phyloP scores from a whole-genome alignment of 768 basidiomycete species.

The Leccinum rimulosum region DNA sequence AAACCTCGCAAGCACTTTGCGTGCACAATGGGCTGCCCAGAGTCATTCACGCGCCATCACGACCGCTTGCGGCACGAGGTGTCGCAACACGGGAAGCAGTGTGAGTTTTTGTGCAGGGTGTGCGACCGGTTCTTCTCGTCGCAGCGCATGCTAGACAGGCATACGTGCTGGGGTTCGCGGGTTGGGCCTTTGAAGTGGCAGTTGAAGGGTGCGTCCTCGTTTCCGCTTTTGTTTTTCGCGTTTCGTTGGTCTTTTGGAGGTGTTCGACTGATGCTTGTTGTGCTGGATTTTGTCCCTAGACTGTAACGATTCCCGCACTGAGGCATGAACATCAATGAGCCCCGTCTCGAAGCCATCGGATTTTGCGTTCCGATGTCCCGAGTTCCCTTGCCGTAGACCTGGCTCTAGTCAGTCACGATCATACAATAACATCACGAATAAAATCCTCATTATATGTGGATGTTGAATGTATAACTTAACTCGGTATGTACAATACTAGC shows the following conservation, averaged over 20 bases:
- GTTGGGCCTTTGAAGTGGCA: no score
- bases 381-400: no score
- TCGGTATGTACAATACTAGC: no score
- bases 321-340: not conserved
- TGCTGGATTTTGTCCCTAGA: not conserved
- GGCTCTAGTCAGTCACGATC: no score
- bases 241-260: not conserved
- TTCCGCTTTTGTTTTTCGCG: not conserved
- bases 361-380: not conserved
- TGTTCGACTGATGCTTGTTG: not conserved
- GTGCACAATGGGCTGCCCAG: slow-evolving; percentile 4
- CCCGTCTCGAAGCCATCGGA: not conserved
- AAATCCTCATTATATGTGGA: no score
- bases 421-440: no score
- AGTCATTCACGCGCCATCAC: slow-evolving; percentile 4
- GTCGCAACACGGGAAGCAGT: slow-evolving; percentile 2
- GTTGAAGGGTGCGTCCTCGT: not conserved
- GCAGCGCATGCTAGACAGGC: slow-evolving; percentile 4
- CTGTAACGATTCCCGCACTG: not conserved
- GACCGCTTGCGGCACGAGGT: slow-evolving; percentile 3
- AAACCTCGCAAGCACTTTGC: not conserved
- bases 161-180: slow-evolving; percentile 1
- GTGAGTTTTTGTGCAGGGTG: slow-evolving; percentile 1
- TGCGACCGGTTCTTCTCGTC: slow-evolving; percentile 7
- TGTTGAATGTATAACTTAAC: no score